Evolutionary conservation across 768 basidiomycete genomes (phyloP).

Genomic region (Infundibulicybe gibba): DNA sequence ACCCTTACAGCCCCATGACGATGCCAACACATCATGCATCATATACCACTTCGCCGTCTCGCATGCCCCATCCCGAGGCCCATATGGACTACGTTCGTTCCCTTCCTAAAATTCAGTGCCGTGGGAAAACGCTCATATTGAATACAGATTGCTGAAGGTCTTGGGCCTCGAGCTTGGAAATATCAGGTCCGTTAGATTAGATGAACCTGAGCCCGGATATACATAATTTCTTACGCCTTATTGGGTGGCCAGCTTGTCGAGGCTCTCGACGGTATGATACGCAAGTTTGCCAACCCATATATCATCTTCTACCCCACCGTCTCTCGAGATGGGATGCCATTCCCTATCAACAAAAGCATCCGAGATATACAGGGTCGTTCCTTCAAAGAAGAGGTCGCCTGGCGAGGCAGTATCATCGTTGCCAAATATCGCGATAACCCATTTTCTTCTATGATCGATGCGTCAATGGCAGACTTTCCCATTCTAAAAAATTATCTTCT

Average conservation of each 20-base stretch:
- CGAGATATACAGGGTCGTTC: slow-evolving; percentile 66
- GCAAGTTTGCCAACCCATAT: slow-evolving; percentile 75
- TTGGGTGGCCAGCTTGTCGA: slow-evolving; percentile 53
- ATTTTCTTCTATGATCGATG: slow-evolving; percentile 60
- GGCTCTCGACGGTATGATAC: slow-evolving; percentile 76
- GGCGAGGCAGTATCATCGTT: slow-evolving; percentile 78
- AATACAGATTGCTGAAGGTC: slow-evolving; percentile 61
- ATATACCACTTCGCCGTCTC: slow-evolving; percentile 43
- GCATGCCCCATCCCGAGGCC: slow-evolving; percentile 80
- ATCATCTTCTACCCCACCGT: slow-evolving; percentile 76
- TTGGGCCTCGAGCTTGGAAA: slow-evolving; percentile 66
- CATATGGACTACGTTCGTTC: slow-evolving; percentile 72
- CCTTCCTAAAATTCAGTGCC: too few relatives aligned
- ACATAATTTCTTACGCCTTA: too few relatives aligned
- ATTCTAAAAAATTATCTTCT: slow-evolving; percentile 77
- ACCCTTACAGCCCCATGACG: slow-evolving; percentile 35
- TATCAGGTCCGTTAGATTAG: slow-evolving; percentile 48
- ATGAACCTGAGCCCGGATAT: not conserved
- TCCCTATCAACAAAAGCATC: slow-evolving; percentile 75
- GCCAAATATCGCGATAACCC: slow-evolving; percentile 64
- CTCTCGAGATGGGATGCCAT: slow-evolving; percentile 78
- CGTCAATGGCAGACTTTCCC: slow-evolving; percentile 82
- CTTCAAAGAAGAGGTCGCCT: slow-evolving; percentile 62
- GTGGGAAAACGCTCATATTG: too few relatives aligned
- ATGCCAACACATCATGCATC: slow-evolving; percentile 39